These are phyloP conservation scores for Helotiales sp. DNA, from an alignment of 2,329 filamentous ascomycete species.

Conservation along the genomic window DNA sequence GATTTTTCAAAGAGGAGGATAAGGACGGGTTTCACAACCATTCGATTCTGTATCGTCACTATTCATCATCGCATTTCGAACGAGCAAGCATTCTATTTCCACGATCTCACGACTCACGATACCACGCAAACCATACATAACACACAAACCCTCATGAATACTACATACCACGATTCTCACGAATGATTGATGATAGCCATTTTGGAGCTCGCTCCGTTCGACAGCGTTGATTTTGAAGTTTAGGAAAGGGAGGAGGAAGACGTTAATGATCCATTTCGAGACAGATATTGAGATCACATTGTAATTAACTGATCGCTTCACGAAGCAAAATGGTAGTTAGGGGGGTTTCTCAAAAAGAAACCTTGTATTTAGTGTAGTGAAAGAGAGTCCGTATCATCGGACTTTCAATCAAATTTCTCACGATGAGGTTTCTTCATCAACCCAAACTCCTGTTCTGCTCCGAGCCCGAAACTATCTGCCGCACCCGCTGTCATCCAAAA, in stretches of 20 bases:
- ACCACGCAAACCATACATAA: neutral
- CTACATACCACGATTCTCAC: slow-evolving; percentile 1
- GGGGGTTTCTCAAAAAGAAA: neutral
- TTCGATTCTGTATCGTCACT: slow-evolving; percentile 2
- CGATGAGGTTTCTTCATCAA: no score
- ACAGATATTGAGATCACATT: neutral
- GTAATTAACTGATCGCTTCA: neutral
- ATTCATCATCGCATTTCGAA: neutral
- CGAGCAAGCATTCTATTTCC: neutral
- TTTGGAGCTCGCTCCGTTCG: no score
- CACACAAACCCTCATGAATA: neutral
- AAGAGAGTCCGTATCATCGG: neutral
- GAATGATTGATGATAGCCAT: neutral
- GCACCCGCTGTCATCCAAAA: no score
- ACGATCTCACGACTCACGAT: slow-evolving; percentile 4
- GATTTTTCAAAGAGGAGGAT: slow-evolving; percentile 6
- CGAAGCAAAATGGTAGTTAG: neutral
- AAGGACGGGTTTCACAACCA: neutral
- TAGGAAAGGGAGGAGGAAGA: neutral
- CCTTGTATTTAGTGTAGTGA: neutral
- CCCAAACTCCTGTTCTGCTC: no score
- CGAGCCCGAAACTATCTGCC: no score
- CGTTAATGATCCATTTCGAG: slow-evolving; percentile 1
- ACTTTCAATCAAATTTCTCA: no score
- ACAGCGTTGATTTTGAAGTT: no score